Evolutionary conservation across 2,329 filamentous ascomycete genomes (phyloP).

Genomic region (Bipolaris bicolor): DNA sequence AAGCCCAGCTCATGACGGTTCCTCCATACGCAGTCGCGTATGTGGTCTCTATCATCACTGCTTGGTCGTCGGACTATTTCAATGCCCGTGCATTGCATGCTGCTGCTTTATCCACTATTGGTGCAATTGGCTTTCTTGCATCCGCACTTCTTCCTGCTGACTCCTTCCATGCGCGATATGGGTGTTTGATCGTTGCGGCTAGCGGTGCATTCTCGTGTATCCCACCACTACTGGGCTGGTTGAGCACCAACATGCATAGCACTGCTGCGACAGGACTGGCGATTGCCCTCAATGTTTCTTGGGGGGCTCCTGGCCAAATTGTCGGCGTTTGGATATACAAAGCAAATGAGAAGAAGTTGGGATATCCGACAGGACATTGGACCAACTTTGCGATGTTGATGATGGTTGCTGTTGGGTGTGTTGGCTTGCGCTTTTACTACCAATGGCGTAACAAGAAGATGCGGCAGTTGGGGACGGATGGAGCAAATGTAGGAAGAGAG

Average conservation of each 20-base stretch:
- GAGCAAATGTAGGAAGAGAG: neutral
- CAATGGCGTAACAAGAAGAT: slow-evolving; percentile 12
- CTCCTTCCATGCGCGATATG: slow-evolving; percentile 68
- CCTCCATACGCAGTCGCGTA: slow-evolving; percentile 70
- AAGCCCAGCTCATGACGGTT: slow-evolving; percentile 70
- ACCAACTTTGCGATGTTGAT: slow-evolving; percentile 13
- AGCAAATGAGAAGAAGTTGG: slow-evolving; percentile 62
- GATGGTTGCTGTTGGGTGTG: slow-evolving; percentile 14
- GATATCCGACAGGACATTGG: slow-evolving; percentile 74
- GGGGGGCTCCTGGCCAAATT: slow-evolving; percentile 73
- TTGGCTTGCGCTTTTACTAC: slow-evolving; percentile 13
- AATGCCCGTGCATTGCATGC: slow-evolving; percentile 57
- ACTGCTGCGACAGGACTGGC: slow-evolving; percentile 71
- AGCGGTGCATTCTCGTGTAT: slow-evolving; percentile 72
- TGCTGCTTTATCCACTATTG: slow-evolving; percentile 50
- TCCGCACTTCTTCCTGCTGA: slow-evolving; percentile 68
- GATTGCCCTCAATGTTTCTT: slow-evolving; percentile 72
- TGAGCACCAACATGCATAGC: slow-evolving; percentile 70
- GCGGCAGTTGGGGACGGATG: neutral
- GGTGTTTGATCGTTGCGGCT: slow-evolving; percentile 70
- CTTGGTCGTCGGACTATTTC: slow-evolving; percentile 30
- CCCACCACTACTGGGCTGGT: slow-evolving; percentile 73
- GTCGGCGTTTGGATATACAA: slow-evolving; percentile 78
- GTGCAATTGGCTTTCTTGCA: slow-evolving; percentile 64
- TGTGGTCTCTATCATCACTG: slow-evolving; percentile 50